Base-by-base conservation (phyloP, 768 basidiomycete genomes). In the Mycena filopes region DNA sequence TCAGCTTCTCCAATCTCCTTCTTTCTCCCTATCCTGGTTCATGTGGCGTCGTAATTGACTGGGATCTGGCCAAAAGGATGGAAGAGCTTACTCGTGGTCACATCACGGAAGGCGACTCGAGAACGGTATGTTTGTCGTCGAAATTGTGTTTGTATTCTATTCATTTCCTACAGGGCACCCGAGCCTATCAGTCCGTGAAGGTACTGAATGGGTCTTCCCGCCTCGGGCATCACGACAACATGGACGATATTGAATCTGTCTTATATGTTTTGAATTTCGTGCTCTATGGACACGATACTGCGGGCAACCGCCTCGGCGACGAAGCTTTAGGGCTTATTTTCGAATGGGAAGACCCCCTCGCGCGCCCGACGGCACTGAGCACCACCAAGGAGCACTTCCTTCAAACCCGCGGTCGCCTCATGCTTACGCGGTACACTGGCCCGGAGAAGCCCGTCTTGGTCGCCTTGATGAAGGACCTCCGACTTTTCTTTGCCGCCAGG, bases 1-100 rank as follows among this genome's bases (percentile, higher is more conserved):
- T 77, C 55, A 73, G 70, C 45, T 48, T 66, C 21, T 66, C 66
- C 25, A 76, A 76, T 33, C 70, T 75, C 26, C 68, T 73, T 20
- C 55, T 73, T 49, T 40, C 49, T 2, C 23, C 45, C 13, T 9
- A 33, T 16, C 10, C 25, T n/a, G n/a, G n/a, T 23, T 13, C 9
- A 7, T 2, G 3, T 18, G 62, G 46, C 1, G 48, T 63, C 10
- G 12, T 56, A 5, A 56, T 63, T 31, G 62, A 57, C 26, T 63
- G 49, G 16, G 62, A 63, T 40, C 23, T 28, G 2, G n/a, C n/a
- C n/a, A n/a, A n/a, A n/a, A n/a, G n/a, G n/a, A n/a, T n/a, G n/a
- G n/a, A n/a, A n/a, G n/a, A n/a, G n/a, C n/a, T n/a, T n/a, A 18
- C 28, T 4, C 18, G 13, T 9, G 20, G 15, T 10, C 4, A 40